These are phyloP conservation scores for Sclerotinia minor DNA, from an alignment of 2,329 filamentous ascomycete genomes.

Conservation along the genomic window DNA sequence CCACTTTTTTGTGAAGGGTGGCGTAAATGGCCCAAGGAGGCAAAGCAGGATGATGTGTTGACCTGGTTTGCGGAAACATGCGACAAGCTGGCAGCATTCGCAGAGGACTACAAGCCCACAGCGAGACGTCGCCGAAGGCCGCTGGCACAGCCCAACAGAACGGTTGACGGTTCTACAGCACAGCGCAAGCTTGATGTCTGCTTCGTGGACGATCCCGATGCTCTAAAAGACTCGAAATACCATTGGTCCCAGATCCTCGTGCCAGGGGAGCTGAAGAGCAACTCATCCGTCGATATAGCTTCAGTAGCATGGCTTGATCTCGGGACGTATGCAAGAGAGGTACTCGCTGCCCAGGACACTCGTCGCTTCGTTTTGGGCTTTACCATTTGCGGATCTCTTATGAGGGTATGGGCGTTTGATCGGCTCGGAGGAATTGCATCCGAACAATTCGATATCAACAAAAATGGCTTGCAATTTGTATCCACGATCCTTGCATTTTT, in stretches of 20 bases:
- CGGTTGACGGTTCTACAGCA: slow-evolving; percentile 32
- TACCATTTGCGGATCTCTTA: neutral
- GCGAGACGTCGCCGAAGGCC: neutral
- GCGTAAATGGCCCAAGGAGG: neutral
- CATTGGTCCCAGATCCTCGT: slow-evolving; percentile 13
- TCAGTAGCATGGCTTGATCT: neutral
- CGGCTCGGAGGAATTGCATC: slow-evolving; percentile 41
- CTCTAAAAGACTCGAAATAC: neutral
- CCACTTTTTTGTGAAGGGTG: neutral
- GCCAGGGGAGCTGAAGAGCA: slow-evolving; percentile 34
- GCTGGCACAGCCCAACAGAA: slow-evolving; percentile 29
- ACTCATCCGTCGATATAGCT: slow-evolving; percentile 20
- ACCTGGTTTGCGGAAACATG: slow-evolving; percentile 34
- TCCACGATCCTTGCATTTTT: neutral
- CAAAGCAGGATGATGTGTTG: slow-evolving; percentile 32
- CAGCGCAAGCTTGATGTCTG: slow-evolving; percentile 33
- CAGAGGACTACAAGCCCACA: slow-evolving; percentile 33
- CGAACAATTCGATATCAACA: slow-evolving; percentile 32
- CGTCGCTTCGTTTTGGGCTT: slow-evolving; percentile 5
- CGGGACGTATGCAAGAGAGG: neutral
- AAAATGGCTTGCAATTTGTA: slow-evolving; percentile 27
- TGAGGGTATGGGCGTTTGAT: slow-evolving; percentile 42
- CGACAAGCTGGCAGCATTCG: slow-evolving; percentile 31
- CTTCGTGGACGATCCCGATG: slow-evolving; percentile 11
- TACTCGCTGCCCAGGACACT: neutral